Conservation (phyloP, 2,329 filamentous ascomycete species). For the Phyllosticta citrichinensis region DNA sequence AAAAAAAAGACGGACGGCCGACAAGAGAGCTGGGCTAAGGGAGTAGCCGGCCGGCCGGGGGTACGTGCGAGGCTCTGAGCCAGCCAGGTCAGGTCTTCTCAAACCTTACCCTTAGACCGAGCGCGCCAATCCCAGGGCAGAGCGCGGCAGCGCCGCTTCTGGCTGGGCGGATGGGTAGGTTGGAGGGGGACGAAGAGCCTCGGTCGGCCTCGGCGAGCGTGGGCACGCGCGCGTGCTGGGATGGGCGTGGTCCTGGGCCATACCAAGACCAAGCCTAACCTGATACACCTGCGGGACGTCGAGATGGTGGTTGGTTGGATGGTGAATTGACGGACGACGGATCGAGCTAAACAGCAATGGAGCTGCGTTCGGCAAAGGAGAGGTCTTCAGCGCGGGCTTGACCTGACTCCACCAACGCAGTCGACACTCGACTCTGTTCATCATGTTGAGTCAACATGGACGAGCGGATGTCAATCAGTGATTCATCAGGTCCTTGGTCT, state of each 20-base stretch:
- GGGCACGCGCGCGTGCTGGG: neutral
- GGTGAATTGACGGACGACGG: too few relatives aligned
- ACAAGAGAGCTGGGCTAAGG: neutral
- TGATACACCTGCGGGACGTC: neutral
- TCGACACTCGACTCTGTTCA: too few relatives aligned
- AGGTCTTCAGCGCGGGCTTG: too few relatives aligned
- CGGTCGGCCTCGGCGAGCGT: neutral
- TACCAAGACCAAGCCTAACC: neutral
- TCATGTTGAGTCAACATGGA: neutral
- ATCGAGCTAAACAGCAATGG: too few relatives aligned
- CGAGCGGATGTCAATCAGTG: neutral
- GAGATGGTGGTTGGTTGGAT: neutral
- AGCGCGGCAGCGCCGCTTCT: neutral
- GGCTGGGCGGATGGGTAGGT: neutral
- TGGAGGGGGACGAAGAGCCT: neutral
- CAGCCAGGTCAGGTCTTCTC: neutral
- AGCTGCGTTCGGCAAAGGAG: too few relatives aligned
- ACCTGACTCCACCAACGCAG: too few relatives aligned
- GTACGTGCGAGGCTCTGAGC: neutral
- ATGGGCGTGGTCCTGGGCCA: neutral
- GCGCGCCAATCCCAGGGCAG: slow-evolving; percentile 5
- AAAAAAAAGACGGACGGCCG: neutral
- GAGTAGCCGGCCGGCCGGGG: neutral
- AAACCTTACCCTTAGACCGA: slow-evolving; percentile 7
- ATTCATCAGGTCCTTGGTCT: neutral